phyloP scores from a whole-genome alignment of 805 yeast species.

The Tetrapisispora pingtungensis region DNA sequence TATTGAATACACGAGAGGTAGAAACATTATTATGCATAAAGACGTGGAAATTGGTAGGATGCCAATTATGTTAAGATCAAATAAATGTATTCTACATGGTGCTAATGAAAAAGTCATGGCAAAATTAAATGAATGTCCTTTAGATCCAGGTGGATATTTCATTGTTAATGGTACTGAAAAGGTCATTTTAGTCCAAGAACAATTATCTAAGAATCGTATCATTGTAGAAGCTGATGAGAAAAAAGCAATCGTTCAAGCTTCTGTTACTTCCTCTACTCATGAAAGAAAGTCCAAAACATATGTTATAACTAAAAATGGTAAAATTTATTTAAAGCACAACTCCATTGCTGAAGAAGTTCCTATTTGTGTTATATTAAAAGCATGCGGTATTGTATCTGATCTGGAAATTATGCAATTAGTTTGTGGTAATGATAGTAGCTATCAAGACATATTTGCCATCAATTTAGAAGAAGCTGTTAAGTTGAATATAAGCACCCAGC shows the following conservation, averaged over 20 bases:
- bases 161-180: slow-evolving; percentile 97
- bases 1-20: slow-evolving; percentile 93
- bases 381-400: slow-evolving; percentile 90
- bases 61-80: slow-evolving; percentile 97
- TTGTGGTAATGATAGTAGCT: slow-evolving; percentile 79
- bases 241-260: slow-evolving; percentile 89
- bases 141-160: slow-evolving; percentile 98
- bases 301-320: slow-evolving; percentile 83
- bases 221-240: slow-evolving; percentile 96
- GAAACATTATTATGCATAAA: slow-evolving; percentile 79
- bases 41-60: slow-evolving; percentile 93
- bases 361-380: slow-evolving; percentile 83
- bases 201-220: slow-evolving; percentile 90
- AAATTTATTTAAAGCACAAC: slow-evolving; percentile 86
- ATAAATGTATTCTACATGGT: slow-evolving; percentile 79
- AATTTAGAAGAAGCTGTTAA: slow-evolving; percentile 91
- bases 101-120: slow-evolving; percentile 82
- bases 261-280: slow-evolving; percentile 96
- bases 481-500: slow-evolving; percentile 78
- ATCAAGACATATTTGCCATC: slow-evolving; percentile 86
- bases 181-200: slow-evolving; percentile 94
- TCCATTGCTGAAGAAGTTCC: slow-evolving; percentile 94
- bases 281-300: slow-evolving; percentile 97
- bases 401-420: slow-evolving; percentile 88
- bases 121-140: slow-evolving; percentile 78